Percentiles rank a stretch among this genome's conserved stretches.
Evolutionary conservation across 306 rosid genomes (phyloP).

Genomic region (Ceratonia siliqua): DNA sequence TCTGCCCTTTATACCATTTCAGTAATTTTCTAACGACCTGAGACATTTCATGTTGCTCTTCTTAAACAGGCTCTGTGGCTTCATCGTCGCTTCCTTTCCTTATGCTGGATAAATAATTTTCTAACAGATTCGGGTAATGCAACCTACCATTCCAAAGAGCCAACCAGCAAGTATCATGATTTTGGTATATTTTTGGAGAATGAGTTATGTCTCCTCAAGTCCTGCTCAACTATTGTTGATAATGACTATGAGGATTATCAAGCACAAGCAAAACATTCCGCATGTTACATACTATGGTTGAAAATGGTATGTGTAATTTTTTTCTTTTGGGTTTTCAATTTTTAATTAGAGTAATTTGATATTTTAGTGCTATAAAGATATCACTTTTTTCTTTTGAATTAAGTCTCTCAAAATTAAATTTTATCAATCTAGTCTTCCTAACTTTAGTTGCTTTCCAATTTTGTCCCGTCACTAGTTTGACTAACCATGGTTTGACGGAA

Average conservation of each 20-base stretch:
- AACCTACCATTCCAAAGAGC: conserved; percentile 39
- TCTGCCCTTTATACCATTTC: not conserved
- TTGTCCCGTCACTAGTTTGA: too few relatives aligned
- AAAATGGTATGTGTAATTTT: conserved; percentile 45
- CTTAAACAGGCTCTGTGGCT: conserved; percentile 84
- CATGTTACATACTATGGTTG: conserved; percentile 71
- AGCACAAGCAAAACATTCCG: conserved; percentile 64
- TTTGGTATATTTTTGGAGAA: conserved; percentile 49
- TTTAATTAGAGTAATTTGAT: too few relatives aligned
- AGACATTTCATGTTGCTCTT: conserved; percentile 12
- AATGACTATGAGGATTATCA: conserved; percentile 64
- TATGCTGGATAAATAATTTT: conserved; percentile 58
- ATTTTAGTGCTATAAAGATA: too few relatives aligned
- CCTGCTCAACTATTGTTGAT: conserved; percentile 54
- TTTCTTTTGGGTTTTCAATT: conserved; percentile 1
- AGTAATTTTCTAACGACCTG: not conserved
- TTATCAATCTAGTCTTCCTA: too few relatives aligned
- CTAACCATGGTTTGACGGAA: too few relatives aligned
- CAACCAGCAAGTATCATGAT: conserved; percentile 30
- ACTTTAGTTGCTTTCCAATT: too few relatives aligned
- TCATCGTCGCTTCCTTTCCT: conserved; percentile 83
- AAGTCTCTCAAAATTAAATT: too few relatives aligned
- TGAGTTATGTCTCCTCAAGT: conserved; percentile 54
- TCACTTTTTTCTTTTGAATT: too few relatives aligned
- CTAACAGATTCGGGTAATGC: conserved; percentile 13